Base-by-base conservation (phyloP, 2,329 filamentous ascomycete species). In the Lachnellula subtilissima region DNA sequence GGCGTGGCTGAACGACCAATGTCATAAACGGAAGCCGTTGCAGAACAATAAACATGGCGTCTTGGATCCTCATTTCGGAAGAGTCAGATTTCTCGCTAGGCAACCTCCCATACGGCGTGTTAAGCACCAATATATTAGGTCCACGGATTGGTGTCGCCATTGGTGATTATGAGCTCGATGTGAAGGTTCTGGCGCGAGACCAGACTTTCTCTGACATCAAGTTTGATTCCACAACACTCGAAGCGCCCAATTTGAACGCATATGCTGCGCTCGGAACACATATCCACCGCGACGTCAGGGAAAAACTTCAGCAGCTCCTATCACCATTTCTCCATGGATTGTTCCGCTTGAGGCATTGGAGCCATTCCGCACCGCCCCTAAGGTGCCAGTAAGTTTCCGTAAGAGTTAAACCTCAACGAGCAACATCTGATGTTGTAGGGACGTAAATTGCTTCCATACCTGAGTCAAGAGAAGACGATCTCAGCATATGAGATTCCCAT, bases 271-370 rank as follows among this genome's bases (percentile, higher is more conserved):
- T 40, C 11, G 37, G 37, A 40, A 40, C 1, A 17, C 3, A 40
- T 17, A 8, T 40, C 37, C 37, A 40, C 6, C 37, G n/a, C n/a
- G 14, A 40, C 5, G 37, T 40, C 37, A 14, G 37, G 37, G 15
- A 40, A 17, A 40, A 8, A 11, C 37, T 40, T 8, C 37, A 40
- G 37, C 37, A 11, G n/a, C 12, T 40, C 5, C 11, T 40, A 86
- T 82, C 0, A 77, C 75, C 0, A 79, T 87, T 22, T 82, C 79
- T 0, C 82, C 84, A 0, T 87, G 84, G 84, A 71, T 86, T 12
- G 68, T 86, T 3, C 83, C 82, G 0, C 70, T 81, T 1, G 82
- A 85, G 37, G 83, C 84, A 0, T 66, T 87, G n/a, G 70, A 42
- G 9, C 39, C 48, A 1, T 62, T 55, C 48, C 19, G 36, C 15